phyloP scores from a whole-genome alignment of 1,139 yeast genomes.

The Blastobotrys illinoisensis region DNA sequence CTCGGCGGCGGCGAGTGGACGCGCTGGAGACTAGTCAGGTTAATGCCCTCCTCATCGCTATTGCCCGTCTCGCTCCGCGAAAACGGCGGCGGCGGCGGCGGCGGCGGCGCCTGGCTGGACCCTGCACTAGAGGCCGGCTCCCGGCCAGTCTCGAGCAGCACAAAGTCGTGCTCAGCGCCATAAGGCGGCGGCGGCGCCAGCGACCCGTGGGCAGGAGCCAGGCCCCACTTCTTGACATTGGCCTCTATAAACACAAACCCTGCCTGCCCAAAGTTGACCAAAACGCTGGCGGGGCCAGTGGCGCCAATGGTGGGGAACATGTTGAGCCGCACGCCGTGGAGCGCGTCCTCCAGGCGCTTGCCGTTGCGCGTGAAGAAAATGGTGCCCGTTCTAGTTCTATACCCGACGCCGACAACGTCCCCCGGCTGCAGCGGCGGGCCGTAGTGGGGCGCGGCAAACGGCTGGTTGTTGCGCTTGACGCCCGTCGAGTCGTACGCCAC shows the following conservation, averaged over 20 bases:
- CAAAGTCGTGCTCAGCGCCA: constrained; percentile 43
- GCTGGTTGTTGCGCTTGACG: constrained; percentile 71
- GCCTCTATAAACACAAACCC: constrained; percentile 96
- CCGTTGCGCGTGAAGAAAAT: constrained; percentile 90
- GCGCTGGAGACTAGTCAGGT: constrained; percentile 12
- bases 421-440: constrained; percentile 77
- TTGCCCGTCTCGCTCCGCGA: constrained; percentile 13
- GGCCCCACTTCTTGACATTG: constrained; percentile 87
- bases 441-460: constrained; percentile 66
- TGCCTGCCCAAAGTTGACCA: constrained; percentile 81
- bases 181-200: constrained; percentile 76
- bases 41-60: constrained; percentile 17
- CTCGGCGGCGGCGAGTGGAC: constrained; percentile 26
- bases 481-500: constrained; percentile 88
- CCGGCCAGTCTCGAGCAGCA: constrained; percentile 33
- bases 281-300: constrained; percentile 65
- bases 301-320: constrained; percentile 89
- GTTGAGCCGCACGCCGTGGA: constrained; percentile 73
- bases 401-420: constrained; percentile 91
- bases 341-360: constrained; percentile 74
- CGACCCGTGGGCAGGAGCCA: constrained; percentile 69
- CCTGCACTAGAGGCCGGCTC: constrained; percentile 5
- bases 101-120: constrained; percentile 7
- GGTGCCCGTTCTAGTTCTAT: constrained; percentile 71
- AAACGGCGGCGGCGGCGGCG: constrained; percentile 13